Base-by-base conservation (phyloP, 306 rosid species). In the Cicer pinnatifidum region DNA sequence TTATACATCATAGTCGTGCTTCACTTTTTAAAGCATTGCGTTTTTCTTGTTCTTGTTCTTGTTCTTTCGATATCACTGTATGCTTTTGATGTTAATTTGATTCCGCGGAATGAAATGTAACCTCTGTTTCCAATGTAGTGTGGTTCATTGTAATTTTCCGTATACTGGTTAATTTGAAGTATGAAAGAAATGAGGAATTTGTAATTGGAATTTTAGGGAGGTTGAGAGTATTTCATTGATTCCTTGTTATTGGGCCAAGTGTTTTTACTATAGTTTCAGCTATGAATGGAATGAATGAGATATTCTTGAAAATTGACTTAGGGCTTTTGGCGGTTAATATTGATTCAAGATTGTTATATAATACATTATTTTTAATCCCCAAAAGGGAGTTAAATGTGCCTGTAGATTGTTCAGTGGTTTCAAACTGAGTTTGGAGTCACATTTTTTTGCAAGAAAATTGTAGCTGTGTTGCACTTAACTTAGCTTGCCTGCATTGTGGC, bases 201-300 rank as follows among this genome's bases (percentile, higher is more conserved):
- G n/a, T 44, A 40, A 40, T 39, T 66, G 59, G 9, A 37, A 16
- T 13, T 45, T 67, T 58, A 28, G 17, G 6, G 81, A 39, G 11
- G 44, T 1, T 37, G 1, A 58, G 47, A 44, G 11, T 70, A 37
- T 17, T 12, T 7, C 51, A 37, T 15, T 63, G 4, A 3, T 28
- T 28, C 37, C 4, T n/a, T 77, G 71, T 1, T 46, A 47, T 71
- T 62, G 78, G 61, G 46, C 12, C n/a, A 50, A 10, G 11, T 41
- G 51, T 51, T 68, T 44, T 43, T 52, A 35, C 52, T 23, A 1
- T 58, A 58, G 71, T 73, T 57, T 67, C 6, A 54, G 50, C 19
- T 50, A 16, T 11, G 78, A 78, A 61, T 11, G 38, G 10, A 56
- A 56, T 3, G 61, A 56, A 70, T 75, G 67, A 43, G 7, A 11